A percentile compares a stretch with the other conserved stretches of the same genome.
Conservation (phyloP, 2,329 filamentous ascomycete species). For the Colletotrichum sp. region DNA sequence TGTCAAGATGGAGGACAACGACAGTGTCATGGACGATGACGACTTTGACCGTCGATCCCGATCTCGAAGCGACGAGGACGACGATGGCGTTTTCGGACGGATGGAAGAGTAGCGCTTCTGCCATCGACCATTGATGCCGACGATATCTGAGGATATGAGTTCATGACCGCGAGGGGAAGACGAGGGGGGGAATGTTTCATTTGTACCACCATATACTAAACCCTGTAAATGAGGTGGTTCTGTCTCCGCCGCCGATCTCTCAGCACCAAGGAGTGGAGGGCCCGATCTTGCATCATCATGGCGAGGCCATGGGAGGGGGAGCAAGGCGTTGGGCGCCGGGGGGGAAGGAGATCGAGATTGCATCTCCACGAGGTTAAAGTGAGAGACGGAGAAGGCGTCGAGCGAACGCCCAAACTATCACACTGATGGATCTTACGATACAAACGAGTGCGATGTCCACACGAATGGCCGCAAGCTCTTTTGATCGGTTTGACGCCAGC, state of each 20-base stretch:
- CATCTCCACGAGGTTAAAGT: conserved; percentile 75
- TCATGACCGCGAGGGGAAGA: conserved; percentile 25
- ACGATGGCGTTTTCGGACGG: conserved; percentile 92
- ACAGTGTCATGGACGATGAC: conserved; percentile 68
- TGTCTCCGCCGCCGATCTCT: conserved; percentile 67
- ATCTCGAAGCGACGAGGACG: conserved; percentile 82
- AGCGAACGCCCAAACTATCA: conserved; percentile 55
- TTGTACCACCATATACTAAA: conserved; percentile 52
- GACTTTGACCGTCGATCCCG: conserved; percentile 67
- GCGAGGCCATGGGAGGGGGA: background rate
- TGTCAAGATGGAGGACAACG: conserved; percentile 72
- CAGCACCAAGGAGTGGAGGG: conserved; percentile 72
- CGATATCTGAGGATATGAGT: conserved; percentile 22
- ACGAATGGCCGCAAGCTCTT: conserved; percentile 13
- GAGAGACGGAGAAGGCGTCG: conserved; percentile 67
- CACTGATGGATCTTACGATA: conserved; percentile 27
- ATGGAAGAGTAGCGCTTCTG: conserved; percentile 79
- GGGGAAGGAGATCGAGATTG: conserved; percentile 36
- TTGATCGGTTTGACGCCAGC: conserved; percentile 12
- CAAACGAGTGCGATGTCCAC: conserved; percentile 17
- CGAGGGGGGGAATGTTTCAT: conserved; percentile 44
- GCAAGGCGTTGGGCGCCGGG: conserved; percentile 11
- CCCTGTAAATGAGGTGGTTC: conserved; percentile 58
- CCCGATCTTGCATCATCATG: conserved; percentile 32
- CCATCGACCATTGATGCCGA: conserved; percentile 14